Evolutionary conservation across 805 yeast genomes (phyloP).

Genomic region (Cyberlindnera maritima): DNA sequence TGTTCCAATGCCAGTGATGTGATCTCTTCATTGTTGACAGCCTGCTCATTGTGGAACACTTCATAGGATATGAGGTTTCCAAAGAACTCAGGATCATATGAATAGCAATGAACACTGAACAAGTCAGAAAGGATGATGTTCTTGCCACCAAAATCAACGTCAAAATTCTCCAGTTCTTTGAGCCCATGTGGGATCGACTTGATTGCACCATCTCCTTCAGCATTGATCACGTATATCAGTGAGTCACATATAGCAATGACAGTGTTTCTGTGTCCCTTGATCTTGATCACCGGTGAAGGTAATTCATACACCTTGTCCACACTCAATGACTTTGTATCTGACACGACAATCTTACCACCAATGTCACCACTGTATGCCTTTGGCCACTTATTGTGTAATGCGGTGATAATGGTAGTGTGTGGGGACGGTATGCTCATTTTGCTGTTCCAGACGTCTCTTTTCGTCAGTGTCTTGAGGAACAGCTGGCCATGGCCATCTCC

Average conservation of each 20-base stretch:
- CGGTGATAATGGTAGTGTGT: conserved; percentile 16
- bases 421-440: conserved; percentile 5
- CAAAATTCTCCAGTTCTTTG: conserved; percentile 7
- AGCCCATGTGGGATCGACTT: conserved; percentile 6
- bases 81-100: conserved; percentile 14
- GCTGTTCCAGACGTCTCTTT: conserved; percentile 18
- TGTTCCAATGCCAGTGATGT: conserved; percentile 18
- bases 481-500: conserved; percentile 23
- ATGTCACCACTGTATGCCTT: conserved; percentile 24
- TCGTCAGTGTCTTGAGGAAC: conserved; percentile 14
- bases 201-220: not conserved
- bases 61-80: conserved; percentile 7
- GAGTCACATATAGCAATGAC: conserved; percentile 12
- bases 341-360: conserved; percentile 16
- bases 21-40: conserved; percentile 9
- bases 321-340: conserved; percentile 17
- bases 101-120: conserved; percentile 6
- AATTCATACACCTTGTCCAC: conserved; percentile 10
- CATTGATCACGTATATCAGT: conserved; percentile 9
- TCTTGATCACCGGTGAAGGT: conserved; percentile 4
- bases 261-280: conserved; percentile 13
- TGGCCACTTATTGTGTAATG: conserved; percentile 17
- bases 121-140: conserved; percentile 13
- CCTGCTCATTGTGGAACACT: not conserved
- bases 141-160: conserved; percentile 26